Evolutionary conservation across 345 rosid species (phyloP).

Genomic region (Moringa oleifera): DNA sequence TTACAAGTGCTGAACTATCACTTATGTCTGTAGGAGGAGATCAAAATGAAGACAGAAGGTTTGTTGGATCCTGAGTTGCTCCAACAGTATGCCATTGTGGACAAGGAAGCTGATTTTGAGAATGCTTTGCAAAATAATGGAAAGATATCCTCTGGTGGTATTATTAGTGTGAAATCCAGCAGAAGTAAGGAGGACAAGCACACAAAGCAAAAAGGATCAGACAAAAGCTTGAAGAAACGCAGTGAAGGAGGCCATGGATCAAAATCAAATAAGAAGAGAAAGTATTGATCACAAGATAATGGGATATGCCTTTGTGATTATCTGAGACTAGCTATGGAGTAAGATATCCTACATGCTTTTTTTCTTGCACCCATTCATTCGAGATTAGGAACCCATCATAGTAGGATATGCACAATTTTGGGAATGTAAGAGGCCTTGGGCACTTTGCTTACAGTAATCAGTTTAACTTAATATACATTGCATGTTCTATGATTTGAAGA

Average conservation of each 20-base stretch:
- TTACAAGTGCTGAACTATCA: not conserved
- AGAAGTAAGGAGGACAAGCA: constrained; percentile 31
- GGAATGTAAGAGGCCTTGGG: no score
- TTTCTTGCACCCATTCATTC: no score
- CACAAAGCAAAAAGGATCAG: constrained; percentile 35
- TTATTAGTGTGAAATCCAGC: constrained; percentile 61
- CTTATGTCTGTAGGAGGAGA: constrained; percentile 41
- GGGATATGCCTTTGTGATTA: no score
- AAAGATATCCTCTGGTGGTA: constrained; percentile 51
- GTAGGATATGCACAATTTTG: no score
- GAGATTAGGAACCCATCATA: no score
- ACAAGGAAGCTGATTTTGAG: constrained; percentile 57
- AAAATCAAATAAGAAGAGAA: constrained; percentile 55
- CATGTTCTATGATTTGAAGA: no score
- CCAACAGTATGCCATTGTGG: constrained; percentile 60
- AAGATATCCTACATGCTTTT: no score
- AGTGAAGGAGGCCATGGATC: constrained; percentile 37
- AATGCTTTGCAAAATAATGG: constrained; percentile 54
- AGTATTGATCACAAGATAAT: constrained; percentile 29
- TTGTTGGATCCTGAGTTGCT: constrained; percentile 56
- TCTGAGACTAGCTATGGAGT: no score
- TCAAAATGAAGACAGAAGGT: constrained; percentile 55
- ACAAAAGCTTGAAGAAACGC: constrained; percentile 48
- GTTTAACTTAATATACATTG: no score
- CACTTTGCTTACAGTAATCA: no score